Evolutionary conservation across 331 rosid genomes (phyloP).

Genomic region (Stylosanthes scabra): DNA sequence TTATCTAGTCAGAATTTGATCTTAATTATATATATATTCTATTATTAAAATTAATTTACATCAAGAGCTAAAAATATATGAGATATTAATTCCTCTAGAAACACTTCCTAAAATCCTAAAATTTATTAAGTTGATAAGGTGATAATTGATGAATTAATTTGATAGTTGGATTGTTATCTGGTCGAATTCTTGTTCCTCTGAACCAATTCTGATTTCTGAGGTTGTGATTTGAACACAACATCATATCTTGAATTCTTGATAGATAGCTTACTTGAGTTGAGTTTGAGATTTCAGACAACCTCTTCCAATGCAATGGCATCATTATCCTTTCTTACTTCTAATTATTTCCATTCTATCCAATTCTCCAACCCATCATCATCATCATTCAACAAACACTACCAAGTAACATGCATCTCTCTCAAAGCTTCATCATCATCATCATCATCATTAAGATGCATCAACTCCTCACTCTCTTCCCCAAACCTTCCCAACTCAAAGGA

Average conservation of each 20-base stretch:
- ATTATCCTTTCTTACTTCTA: conserved; percentile 43
- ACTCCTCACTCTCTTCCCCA: conserved; percentile 63
- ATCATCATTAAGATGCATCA: conserved; percentile 36
- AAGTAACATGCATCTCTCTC: conserved; percentile 35
- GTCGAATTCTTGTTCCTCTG: too few relatives aligned
- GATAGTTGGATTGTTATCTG: too few relatives aligned
- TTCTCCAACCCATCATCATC: conserved; percentile 43
- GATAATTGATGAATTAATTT: too few relatives aligned
- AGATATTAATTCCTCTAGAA: too few relatives aligned
- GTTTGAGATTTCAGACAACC: background rate
- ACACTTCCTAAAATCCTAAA: too few relatives aligned
- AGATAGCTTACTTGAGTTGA: background rate
- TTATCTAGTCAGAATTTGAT: too few relatives aligned
- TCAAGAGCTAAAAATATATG: too few relatives aligned
- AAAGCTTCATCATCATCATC: conserved; percentile 39
- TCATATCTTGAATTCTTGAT: conserved; percentile 47
- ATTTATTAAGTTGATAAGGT: too few relatives aligned
- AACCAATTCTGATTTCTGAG: conserved; percentile 1
- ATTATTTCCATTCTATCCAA: conserved; percentile 40
- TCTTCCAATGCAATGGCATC: conserved; percentile 60
- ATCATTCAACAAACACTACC: conserved; percentile 39
- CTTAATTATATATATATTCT: too few relatives aligned
- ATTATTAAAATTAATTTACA: too few relatives aligned
- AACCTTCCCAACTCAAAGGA: conserved; percentile 84
- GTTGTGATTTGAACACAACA: conserved; percentile 25